Conservation (phyloP, 208 protist genomes). For the Porcisia deanei region DNA sequence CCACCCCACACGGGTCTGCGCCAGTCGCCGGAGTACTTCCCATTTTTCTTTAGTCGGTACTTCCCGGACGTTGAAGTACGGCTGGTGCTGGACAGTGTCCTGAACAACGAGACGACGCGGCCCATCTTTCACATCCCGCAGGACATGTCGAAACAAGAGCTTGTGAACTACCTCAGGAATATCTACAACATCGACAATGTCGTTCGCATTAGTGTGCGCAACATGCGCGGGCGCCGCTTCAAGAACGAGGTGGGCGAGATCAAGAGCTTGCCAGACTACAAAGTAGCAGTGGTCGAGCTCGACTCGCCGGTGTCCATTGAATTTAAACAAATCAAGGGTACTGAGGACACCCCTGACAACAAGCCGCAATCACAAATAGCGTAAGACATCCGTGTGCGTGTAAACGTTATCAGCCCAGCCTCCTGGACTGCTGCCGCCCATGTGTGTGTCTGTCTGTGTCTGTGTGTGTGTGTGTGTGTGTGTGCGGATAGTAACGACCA, state of each 20-base stretch:
- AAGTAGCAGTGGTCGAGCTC: constrained; percentile 80
- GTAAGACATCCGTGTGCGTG: constrained; percentile 6
- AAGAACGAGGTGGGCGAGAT: constrained; percentile 91
- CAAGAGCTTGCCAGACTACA: constrained; percentile 77
- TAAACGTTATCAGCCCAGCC: not conserved
- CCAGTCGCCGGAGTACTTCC: constrained; percentile 76
- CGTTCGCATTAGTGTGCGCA: constrained; percentile 68
- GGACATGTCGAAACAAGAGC: constrained; percentile 85
- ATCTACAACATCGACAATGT: constrained; percentile 87
- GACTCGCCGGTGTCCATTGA: constrained; percentile 82
- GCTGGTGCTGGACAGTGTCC: constrained; percentile 83
- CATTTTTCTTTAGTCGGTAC: constrained; percentile 79
- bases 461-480: constrained; percentile 4
- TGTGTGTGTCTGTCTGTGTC: not conserved
- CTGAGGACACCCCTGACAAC: constrained; percentile 85
- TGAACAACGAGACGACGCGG: constrained; percentile 84
- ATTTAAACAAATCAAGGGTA: constrained; percentile 90
- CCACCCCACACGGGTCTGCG: constrained; percentile 83
- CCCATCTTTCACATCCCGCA: constrained; percentile 84
- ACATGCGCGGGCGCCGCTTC: constrained; percentile 69
- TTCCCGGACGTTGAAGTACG: constrained; percentile 82
- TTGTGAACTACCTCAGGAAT: constrained; percentile 87
- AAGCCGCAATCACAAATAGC: constrained; percentile 65
- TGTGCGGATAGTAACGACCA: not conserved
- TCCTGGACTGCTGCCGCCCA: not conserved